Base-by-base conservation (phyloP, 176 grass and related monocot species). In the Saccharum officinarum region DNA sequence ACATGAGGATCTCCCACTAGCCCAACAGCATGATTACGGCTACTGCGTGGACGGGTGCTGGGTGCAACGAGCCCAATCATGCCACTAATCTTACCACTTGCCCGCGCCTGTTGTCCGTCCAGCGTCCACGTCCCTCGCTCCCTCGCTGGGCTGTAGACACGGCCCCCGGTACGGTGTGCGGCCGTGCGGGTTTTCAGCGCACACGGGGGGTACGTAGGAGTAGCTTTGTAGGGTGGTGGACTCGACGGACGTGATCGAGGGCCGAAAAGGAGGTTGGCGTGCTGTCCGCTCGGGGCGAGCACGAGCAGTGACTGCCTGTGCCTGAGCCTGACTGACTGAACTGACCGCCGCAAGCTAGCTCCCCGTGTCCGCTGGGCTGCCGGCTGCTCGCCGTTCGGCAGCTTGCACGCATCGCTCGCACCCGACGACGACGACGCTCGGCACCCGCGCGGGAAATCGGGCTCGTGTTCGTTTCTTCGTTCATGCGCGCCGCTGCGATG, bases 291-390 rank as follows among this genome's bases (percentile, higher is more conserved):
- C 9, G 5, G 37, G 69, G 38, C n/a, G n/a, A n/a, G n/a, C n/a
- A n/a, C 13, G 13, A 16, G 72, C 46, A 11, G 26, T 11, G 72
- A 54, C 18, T 15, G 14, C 38, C 38, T 39, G 38, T 7, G 38
- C 38, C 12, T 49, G 46, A 49, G 34, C 34, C 17, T 22, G 46
- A 73, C 70, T 45, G 42, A n/a, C 62, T 59, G 33, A 57, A 30
- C 49, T 60, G 69, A 18, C 69, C 77, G 79, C 77, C 54, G n/a
- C n/a, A n/a, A n/a, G 76, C 77, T 49, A 74, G 34, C 65, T 63
- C 10, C 40, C 69, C 42, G 67, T 86, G 84, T 80, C 68, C 52
- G 75, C 57, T 13, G 65, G 75, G 49, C 7, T 44, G 49, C 26
- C 65, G 26, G 52, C 26, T 26, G 67, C 55, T 7, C 1, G 18